Base-by-base conservation (phyloP, 2,329 filamentous ascomycete genomes). In the Fusarium buharicum region DNA sequence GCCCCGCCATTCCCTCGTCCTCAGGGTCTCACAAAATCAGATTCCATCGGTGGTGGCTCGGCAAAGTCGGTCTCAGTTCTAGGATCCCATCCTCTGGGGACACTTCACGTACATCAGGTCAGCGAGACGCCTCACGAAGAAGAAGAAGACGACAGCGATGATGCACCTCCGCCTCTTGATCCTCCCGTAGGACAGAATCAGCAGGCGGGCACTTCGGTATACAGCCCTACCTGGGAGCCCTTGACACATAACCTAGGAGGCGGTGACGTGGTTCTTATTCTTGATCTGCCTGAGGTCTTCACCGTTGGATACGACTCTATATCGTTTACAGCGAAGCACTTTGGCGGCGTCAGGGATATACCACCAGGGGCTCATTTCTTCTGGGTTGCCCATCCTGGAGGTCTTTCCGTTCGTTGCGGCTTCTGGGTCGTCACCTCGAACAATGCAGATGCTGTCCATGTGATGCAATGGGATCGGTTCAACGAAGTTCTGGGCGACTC, bases 321-420 rank as follows among this genome's bases (percentile, higher is more conserved):
- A 40, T 80, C 81, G 2, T 79, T 85, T 59, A 81, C 77, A 14
- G 77, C 78, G 6, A 75, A 73, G 36, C 72, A 78, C 18, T 84
- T 87, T 63, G 74, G 75, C 8, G 86, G 86, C 17, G 77, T 89
- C 54, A 80, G 79, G 18, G 78, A 84, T 50, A 76, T 89, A 22
- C 84, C 85, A 0, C 69, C 76, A 0, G 86, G 86, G 0, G 71
- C 81, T 13, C 86, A 89, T 69, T 82, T 89, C 55, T 76, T 88
- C 54, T 89, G 85, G 85, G 79, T 83, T 24, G 78, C 85, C 3
- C 78, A 83, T 18, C 77, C 79, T 0, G 76, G 76, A 2, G 76
- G 77, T 16, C 75, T 79, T 16, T 83, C 83, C 2, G 73, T 79
- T 27, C 80, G 86, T 4, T 82, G 78, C 50, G 86, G 84, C 6